These are phyloP conservation scores for Dovyalis caffra DNA, from an alignment of 345 rosid genomes.

Conservation along the genomic window DNA sequence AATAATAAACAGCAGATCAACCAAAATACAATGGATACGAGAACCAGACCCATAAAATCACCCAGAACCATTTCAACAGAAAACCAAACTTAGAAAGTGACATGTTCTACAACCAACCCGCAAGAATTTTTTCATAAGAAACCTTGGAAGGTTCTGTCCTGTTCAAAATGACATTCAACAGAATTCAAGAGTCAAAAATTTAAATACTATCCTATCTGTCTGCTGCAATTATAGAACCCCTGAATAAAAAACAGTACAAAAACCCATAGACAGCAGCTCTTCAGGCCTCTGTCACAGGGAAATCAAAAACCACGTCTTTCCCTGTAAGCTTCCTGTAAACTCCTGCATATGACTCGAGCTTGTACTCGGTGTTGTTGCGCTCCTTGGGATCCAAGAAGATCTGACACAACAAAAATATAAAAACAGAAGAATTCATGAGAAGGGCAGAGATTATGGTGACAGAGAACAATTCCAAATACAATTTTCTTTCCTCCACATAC, in stretches of 20 bases:
- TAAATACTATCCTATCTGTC: slow-evolving; percentile 9
- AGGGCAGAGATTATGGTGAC: neutral
- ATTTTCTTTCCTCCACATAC: slow-evolving; percentile 25
- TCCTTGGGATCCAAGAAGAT: slow-evolving; percentile 77
- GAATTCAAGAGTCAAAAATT: slow-evolving; percentile 10
- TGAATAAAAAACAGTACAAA: slow-evolving; percentile 1
- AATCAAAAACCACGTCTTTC: slow-evolving; percentile 84
- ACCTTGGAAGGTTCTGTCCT: neutral
- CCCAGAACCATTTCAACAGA: no score
- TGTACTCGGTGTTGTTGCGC: slow-evolving; percentile 75
- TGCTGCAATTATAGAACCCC: neutral
- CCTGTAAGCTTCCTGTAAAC: slow-evolving; percentile 89
- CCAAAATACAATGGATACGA: no score
- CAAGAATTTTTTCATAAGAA: neutral
- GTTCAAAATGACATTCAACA: neutral
- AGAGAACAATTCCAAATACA: neutral
- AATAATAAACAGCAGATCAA: no score
- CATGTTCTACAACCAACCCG: no score
- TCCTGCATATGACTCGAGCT: slow-evolving; percentile 67
- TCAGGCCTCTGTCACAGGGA: slow-evolving; percentile 59
- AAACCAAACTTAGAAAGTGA: no score
- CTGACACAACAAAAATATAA: slow-evolving; percentile 26
- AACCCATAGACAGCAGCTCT: slow-evolving; percentile 7
- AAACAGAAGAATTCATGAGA: no score
- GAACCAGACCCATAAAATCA: no score